Evolutionary conservation across 805 yeast species (phyloP).

Genomic region (Helenozyma rhizophorensis): DNA sequence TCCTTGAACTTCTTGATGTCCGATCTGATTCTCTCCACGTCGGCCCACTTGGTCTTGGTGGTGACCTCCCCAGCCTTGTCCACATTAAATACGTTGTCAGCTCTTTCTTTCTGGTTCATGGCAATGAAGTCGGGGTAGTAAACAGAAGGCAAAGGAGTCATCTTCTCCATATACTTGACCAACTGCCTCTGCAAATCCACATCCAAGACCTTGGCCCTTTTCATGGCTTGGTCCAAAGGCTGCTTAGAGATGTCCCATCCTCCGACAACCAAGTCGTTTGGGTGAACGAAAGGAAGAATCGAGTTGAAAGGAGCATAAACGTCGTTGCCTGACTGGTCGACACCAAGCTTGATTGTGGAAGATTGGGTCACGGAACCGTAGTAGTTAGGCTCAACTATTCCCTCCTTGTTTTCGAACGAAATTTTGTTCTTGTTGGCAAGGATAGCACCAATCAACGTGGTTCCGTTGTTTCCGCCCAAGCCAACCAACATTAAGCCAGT

Average conservation of each 20-base stretch:
- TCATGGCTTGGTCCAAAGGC: slow-evolving; percentile 72
- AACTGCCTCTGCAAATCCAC: slow-evolving; percentile 77
- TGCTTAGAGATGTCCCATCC: slow-evolving; percentile 92
- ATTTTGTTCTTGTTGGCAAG: slow-evolving; percentile 80
- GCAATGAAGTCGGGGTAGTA: slow-evolving; percentile 97
- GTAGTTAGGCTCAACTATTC: slow-evolving; percentile 71
- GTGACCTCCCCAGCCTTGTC: slow-evolving; percentile 45
- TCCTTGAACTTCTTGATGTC: slow-evolving; percentile 79
- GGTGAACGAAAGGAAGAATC: slow-evolving; percentile 80
- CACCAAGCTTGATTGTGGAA: slow-evolving; percentile 84
- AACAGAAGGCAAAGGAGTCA: slow-evolving; percentile 74
- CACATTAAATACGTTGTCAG: slow-evolving; percentile 76
- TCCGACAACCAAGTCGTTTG: slow-evolving; percentile 83
- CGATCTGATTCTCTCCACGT: slow-evolving; percentile 78
- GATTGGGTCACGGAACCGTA: slow-evolving; percentile 94
- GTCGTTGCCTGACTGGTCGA: slow-evolving; percentile 75
- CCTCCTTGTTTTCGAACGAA: slow-evolving; percentile 77
- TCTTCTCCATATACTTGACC: slow-evolving; percentile 53
- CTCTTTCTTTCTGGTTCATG: slow-evolving; percentile 87
- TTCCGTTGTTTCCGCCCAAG: slow-evolving; percentile 94
- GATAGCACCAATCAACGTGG: slow-evolving; percentile 81
- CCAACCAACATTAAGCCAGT: slow-evolving; percentile 90
- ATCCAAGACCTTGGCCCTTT: slow-evolving; percentile 83
- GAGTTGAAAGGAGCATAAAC: slow-evolving; percentile 91
- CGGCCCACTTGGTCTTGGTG: slow-evolving; percentile 74